Evolutionary conservation across 768 basidiomycete genomes (phyloP).

Genomic region (Daedaleopsis sinensis): DNA sequence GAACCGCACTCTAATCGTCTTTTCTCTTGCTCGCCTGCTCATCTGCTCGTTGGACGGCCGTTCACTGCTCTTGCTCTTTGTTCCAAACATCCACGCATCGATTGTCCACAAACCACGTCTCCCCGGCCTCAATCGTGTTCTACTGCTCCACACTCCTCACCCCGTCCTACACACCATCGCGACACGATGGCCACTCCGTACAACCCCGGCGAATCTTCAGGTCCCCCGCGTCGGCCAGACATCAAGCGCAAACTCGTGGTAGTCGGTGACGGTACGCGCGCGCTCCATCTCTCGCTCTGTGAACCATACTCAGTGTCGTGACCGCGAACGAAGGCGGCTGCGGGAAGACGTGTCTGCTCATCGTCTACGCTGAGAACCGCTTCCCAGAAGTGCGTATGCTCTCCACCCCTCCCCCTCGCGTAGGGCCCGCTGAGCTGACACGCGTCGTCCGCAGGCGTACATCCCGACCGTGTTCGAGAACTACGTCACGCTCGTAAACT

Average conservation of each 20-base stretch:
- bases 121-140: neutral
- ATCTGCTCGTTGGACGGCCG: neutral
- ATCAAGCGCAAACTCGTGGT: conserved; percentile 88
- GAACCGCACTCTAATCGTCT: neutral
- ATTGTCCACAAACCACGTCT: neutral
- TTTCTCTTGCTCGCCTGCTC: neutral
- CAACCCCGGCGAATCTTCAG: conserved; percentile 19
- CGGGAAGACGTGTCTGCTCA: conserved; percentile 94
- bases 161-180: neutral
- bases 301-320: conserved; percentile 2
- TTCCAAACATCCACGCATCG: neutral
- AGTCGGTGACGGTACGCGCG: conserved; percentile 77
- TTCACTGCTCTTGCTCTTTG: neutral
- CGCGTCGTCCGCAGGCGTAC: conserved; percentile 67
- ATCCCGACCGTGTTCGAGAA: conserved; percentile 95
- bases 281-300: conserved; percentile 14
- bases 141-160: neutral
- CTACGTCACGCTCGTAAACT: conserved; percentile 85
- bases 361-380: conserved; percentile 95
- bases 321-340: conserved; percentile 65
- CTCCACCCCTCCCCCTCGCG: conserved; percentile 15
- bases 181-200: conserved; percentile 17
- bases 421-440: neutral
- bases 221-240: conserved; percentile 61
- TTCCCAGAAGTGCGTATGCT: conserved; percentile 81